These are phyloP conservation scores for Solanum stenotomum DNA, from an alignment of 257 asterid genomes.

Conservation along the genomic window DNA sequence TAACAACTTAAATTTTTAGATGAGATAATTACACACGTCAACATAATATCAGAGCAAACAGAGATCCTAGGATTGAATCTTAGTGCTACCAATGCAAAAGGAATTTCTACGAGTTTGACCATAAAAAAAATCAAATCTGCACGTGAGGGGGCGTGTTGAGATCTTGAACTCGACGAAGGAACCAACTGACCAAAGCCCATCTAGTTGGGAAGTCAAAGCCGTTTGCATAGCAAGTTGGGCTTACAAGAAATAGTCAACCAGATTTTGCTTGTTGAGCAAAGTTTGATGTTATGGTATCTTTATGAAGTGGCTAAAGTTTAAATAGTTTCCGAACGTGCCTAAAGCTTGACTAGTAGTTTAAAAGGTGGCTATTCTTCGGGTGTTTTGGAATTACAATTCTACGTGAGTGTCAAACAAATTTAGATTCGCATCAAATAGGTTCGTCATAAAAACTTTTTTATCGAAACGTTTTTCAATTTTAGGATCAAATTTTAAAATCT, in stretches of 20 bases:
- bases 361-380: neutral
- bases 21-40: neutral
- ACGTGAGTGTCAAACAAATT: fast-evolving
- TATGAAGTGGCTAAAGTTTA: neutral
- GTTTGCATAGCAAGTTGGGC: neutral
- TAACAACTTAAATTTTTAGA: too few species aligned
- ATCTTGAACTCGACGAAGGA: neutral
- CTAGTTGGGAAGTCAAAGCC: neutral
- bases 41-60: too few species aligned
- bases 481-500: too few species aligned
- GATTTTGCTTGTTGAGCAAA: neutral
- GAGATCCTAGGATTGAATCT: fast-evolving
- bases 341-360: neutral
- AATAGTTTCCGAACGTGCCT: neutral
- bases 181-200: neutral
- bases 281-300: neutral
- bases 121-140: too few species aligned
- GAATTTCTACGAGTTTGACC: too few species aligned
- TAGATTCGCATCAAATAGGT: too few species aligned
- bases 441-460: too few species aligned
- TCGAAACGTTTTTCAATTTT: fast-evolving
- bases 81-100: too few species aligned
- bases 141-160: neutral
- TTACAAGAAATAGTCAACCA: neutral
- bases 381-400: too few species aligned